These are phyloP conservation scores for Aphanoascus verrucosus DNA, from an alignment of 2,329 filamentous ascomycete genomes.

Conservation along the genomic window DNA sequence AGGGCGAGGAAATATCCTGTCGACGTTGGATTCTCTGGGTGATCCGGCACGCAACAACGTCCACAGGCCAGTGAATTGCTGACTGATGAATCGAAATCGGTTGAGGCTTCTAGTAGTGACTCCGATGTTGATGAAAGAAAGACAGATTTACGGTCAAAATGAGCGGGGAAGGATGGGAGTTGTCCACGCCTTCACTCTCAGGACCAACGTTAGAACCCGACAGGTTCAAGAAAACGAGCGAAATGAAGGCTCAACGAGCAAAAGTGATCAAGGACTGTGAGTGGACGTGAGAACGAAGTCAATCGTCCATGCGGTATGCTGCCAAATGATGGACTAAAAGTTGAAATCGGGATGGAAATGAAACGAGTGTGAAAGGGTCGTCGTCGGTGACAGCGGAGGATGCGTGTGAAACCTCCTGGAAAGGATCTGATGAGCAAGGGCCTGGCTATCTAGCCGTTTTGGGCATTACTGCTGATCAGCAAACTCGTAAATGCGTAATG, in stretches of 20 bases:
- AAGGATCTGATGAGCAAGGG: conserved; percentile 6
- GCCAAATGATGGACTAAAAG: conserved; percentile 9
- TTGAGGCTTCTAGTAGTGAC: not conserved
- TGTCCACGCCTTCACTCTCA: not conserved
- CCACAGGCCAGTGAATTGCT: not conserved
- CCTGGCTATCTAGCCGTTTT: not conserved
- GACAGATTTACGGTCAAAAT: not conserved
- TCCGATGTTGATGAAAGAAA: not conserved
- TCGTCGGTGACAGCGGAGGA: conserved; percentile 3
- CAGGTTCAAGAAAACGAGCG: not conserved
- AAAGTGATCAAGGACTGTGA: not conserved
- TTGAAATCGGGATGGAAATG: conserved; percentile 8
- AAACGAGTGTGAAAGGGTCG: conserved; percentile 11
- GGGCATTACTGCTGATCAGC: not conserved
- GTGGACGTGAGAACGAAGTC: not conserved
- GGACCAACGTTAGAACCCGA: not conserved
- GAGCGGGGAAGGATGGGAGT: not conserved
- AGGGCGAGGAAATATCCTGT: too few relatives aligned
- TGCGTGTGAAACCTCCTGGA: conserved; percentile 11
- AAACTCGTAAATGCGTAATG: not conserved
- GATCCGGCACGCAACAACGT: not conserved
- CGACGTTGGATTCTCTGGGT: not conserved
- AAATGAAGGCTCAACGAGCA: not conserved
- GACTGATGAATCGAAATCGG: not conserved
- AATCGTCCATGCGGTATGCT: not conserved